phyloP scores from a whole-genome alignment of 139 green algal species.

The Micromonas pusilla region DNA sequence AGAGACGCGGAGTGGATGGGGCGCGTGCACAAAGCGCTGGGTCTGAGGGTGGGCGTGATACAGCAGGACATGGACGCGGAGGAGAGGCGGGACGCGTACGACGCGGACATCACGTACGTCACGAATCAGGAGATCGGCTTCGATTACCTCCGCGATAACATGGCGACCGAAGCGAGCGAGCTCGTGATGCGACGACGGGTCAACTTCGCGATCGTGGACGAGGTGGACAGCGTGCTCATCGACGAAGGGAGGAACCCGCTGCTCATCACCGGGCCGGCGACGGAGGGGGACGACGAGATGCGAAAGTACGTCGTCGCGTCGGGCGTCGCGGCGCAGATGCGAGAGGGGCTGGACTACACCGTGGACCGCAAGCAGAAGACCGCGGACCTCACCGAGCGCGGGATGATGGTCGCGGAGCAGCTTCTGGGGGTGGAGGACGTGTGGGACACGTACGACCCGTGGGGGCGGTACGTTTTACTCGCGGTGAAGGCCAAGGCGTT shows the following conservation, averaged over 20 bases:
- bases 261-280: constrained; percentile 75
- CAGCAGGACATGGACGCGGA: constrained; percentile 52
- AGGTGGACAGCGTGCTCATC: constrained; percentile 93
- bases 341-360: constrained; percentile 86
- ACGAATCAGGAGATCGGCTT: constrained; percentile 98
- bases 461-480: constrained; percentile 92
- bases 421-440: constrained; percentile 81
- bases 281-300: constrained; percentile 53
- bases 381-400: constrained; percentile 91
- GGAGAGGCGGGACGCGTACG: constrained; percentile 67
- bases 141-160: constrained; percentile 96
- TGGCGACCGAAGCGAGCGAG: constrained; percentile 67
- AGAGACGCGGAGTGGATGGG: constrained; percentile 85
- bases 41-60: constrained; percentile 52
- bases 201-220: constrained; percentile 96
- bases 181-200: constrained; percentile 81
- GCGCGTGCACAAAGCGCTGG: constrained; percentile 90
- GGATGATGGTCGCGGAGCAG: constrained; percentile 92
- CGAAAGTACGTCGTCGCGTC: constrained; percentile 71
- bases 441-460: constrained; percentile 91
- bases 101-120: constrained; percentile 90
- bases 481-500: constrained; percentile 98
- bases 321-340: constrained; percentile 76
- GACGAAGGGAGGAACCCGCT: constrained; percentile 93
- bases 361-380: constrained; percentile 96